Conservation (phyloP, 371 early-diverging fungal genomes). For the Saksenaea vasiformis region DNA sequence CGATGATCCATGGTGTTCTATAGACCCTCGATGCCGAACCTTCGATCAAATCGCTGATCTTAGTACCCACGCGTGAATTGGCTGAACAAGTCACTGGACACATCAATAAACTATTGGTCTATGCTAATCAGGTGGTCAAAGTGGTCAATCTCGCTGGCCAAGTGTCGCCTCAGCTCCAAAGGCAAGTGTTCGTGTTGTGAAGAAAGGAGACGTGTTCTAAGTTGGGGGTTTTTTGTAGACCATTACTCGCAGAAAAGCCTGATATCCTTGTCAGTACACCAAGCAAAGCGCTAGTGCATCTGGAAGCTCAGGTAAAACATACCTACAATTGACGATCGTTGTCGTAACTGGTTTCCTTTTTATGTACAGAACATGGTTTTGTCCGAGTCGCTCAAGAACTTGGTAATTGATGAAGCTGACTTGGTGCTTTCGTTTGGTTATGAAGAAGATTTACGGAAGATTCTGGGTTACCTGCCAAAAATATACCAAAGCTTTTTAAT, state of each 20-base stretch:
- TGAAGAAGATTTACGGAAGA: constrained; percentile 79
- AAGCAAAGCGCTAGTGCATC: constrained; percentile 71
- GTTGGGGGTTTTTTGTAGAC: too few species aligned
- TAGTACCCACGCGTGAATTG: constrained; percentile 97
- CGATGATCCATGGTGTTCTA: background rate
- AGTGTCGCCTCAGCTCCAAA: constrained; percentile 60
- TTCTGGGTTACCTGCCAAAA: constrained; percentile 73
- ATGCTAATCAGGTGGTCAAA: constrained; percentile 70
- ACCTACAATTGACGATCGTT: background rate
- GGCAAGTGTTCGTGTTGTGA: constrained; percentile 36
- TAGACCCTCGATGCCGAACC: constrained; percentile 21
- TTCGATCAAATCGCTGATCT: constrained; percentile 57
- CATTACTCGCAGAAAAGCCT: constrained; percentile 81
- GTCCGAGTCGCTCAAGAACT: constrained; percentile 66
- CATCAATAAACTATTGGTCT: constrained; percentile 70
- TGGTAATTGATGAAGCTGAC: constrained; percentile 97
- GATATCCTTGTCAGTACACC: constrained; percentile 89
- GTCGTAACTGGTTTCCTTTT: background rate
- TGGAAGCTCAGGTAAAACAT: constrained; percentile 53
- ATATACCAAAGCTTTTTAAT: constrained; percentile 88
- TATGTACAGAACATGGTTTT: constrained; percentile 62
- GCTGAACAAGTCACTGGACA: constrained; percentile 89
- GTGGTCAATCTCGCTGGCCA: constrained; percentile 76
- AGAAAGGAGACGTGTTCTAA: background rate
- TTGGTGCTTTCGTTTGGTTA: constrained; percentile 92